Conservation (phyloP, 352 stramenopile species). For the Globisporangium irregulare region DNA sequence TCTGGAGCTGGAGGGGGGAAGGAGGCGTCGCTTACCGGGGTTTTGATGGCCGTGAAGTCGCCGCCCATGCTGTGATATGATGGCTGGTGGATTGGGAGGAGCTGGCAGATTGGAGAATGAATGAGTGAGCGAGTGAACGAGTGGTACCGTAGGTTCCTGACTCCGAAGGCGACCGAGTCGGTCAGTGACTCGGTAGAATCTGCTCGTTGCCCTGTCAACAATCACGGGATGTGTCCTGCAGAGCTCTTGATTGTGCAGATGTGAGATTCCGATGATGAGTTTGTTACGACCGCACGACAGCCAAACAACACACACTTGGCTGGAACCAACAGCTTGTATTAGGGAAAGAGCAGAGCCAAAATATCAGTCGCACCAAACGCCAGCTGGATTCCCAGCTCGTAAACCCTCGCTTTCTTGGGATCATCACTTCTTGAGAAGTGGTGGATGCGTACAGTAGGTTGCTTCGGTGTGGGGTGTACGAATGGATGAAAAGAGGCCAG, state of each 20-base stretch:
- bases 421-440: not conserved
- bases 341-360: not conserved
- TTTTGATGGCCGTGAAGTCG: conserved; percentile 9
- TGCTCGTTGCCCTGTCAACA: conserved; percentile 5
- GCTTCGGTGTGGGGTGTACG: not conserved
- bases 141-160: too few relatives aligned
- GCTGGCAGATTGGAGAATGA: conserved; percentile 6
- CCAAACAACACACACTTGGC: not conserved
- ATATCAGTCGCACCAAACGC: not conserved
- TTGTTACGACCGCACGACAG: not conserved
- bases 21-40: not conserved
- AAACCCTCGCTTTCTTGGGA: not conserved
- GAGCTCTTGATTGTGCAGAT: not conserved
- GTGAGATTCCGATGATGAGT: not conserved
- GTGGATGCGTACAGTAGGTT: not conserved
- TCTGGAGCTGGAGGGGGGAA: not conserved
- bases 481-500: not conserved
- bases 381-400: not conserved
- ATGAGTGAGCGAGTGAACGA: not conserved
- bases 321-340: not conserved
- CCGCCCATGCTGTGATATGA: not conserved
- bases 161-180: not conserved
- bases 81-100: not conserved
- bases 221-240: not conserved
- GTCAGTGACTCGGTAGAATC: not conserved